Base-by-base conservation (phyloP, 495 filamentous ascomycete species). In the Annulohypoxylon stygium region DNA sequence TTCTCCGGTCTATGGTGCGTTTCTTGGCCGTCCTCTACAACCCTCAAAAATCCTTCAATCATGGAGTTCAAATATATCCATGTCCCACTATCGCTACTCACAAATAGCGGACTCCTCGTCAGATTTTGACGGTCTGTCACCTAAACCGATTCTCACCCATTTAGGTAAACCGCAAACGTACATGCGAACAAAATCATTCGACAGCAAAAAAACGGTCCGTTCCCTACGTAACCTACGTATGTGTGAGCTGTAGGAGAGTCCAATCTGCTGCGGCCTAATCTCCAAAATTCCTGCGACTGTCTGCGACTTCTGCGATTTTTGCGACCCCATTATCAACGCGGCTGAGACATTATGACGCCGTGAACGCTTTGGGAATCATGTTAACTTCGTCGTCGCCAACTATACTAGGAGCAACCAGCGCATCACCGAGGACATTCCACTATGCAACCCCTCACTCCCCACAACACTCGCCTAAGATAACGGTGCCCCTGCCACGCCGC, bases 351-450 rank as follows among this genome's bases (percentile, higher is more conserved):
- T 69, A 75, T 75, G 73, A 72, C 65, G 73, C 64, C 47, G 47
- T 67, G 74, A 76, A 72, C 65, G 73, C 64, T 41, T 54, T 67
- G 75, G 77, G 74, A 82, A 86, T 75, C 78, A 86, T 86, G 83
- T 83, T 86, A 81, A 82, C 83, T 72, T 83, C 79, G 71, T 84
- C 83, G 68, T 81, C 53, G 53, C 53, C 83, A 70, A 79, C 80
- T 61, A 77, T 78, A 69, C 59, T 72, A 69, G 72, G 67, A 73
- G 70, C 84, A 70, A 73, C 79, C 74, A 83, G 79, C 80, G 81
- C 83, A 67, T 85, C 83, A n/a, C 84, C 83, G 62, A 75, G 78
- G 75, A 78, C 68, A 67, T 81, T 85, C 73, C 83, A 83, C 76
- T 86, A 86, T 84, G 84, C 81, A 45, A 75, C 81, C 58, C 78